Evolutionary conservation across 2,329 filamentous ascomycete species (phyloP).

Genomic region (Acrocalymma vagum): DNA sequence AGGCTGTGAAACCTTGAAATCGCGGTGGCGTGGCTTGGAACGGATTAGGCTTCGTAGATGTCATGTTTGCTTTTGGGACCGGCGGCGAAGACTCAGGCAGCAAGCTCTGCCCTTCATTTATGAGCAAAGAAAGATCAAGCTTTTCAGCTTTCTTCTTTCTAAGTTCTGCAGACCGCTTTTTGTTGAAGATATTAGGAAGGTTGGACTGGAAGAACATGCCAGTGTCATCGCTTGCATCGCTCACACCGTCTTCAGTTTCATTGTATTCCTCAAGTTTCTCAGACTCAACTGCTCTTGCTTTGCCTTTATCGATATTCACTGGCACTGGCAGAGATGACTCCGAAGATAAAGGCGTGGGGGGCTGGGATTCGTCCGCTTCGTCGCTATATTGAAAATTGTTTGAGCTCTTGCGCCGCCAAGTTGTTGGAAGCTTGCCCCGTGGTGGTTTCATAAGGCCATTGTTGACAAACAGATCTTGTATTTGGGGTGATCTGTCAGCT

Average conservation of each 20-base stretch:
- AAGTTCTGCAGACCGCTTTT: constrained; percentile 27
- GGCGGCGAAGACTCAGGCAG: constrained; percentile 41
- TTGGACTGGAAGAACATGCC: constrained; percentile 48
- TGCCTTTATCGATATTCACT: constrained; percentile 18
- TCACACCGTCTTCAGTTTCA: constrained; percentile 23
- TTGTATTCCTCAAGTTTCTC: constrained; percentile 14
- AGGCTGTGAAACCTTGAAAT: constrained; percentile 32
- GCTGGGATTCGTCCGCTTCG: constrained; percentile 37
- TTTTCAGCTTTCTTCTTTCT: constrained; percentile 34
- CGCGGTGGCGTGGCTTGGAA: constrained; percentile 42
- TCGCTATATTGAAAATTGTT: constrained; percentile 50
- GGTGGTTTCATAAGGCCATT: constrained; percentile 39
- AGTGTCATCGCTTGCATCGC: constrained; percentile 44
- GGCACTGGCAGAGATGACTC: constrained; percentile 9
- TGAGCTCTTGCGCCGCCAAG: constrained; percentile 52
- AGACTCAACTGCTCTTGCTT: constrained; percentile 20
- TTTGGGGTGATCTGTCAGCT: constrained; percentile 21
- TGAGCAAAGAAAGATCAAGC: constrained; percentile 38
- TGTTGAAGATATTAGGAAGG: constrained; percentile 34
- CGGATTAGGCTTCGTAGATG: constrained; percentile 29
- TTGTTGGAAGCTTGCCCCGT: constrained; percentile 51
- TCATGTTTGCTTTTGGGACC: constrained; percentile 22
- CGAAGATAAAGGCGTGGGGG: constrained; percentile 7
- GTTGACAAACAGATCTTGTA: constrained; percentile 45
- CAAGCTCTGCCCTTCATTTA: constrained; percentile 41